Percentiles rank a stretch among this genome's conserved stretches.
These are phyloP conservation scores for Lichtheimia corymbifera DNA, from an alignment of 371 early-diverging fungal genomes.

Conservation along the genomic window DNA sequence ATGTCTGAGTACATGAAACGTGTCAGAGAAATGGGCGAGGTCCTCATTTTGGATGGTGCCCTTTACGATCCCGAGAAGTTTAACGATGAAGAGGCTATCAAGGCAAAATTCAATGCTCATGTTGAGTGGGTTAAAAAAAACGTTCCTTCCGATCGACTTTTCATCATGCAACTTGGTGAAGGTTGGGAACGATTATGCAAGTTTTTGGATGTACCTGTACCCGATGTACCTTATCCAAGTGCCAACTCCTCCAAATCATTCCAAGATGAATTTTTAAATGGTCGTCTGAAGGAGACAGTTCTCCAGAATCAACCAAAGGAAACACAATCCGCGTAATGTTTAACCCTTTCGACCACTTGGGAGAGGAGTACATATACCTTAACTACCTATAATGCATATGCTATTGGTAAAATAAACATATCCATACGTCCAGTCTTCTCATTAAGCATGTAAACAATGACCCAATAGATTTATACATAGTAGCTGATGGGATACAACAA, in stretches of 20 bases:
- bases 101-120: conserved; percentile 20
- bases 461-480: too few species aligned
- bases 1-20: too few species aligned
- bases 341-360: too few species aligned
- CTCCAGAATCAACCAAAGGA: too few species aligned
- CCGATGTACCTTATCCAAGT: conserved; percentile 11
- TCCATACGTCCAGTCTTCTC: too few species aligned
- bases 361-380: too few species aligned
- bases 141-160: conserved; percentile 28
- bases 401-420: not conserved
- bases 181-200: conserved; percentile 22
- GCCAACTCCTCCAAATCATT: conserved; percentile 4
- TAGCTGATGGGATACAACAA: too few species aligned
- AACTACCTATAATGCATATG: not conserved
- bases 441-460: too few species aligned
- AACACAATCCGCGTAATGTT: too few species aligned
- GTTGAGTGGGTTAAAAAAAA: conserved; percentile 22
- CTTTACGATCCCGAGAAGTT: conserved; percentile 9
- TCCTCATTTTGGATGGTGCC: conserved; percentile 18
- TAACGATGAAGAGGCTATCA: conserved; percentile 21
- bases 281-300: too few species aligned
- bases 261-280: too few species aligned
- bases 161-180: conserved; percentile 29
- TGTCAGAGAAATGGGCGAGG: too few species aligned
- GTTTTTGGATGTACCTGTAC: conserved; percentile 17